Evolutionary conservation across 305 asterid genomes (phyloP), one percentile per base, ranked within the genome.

Genomic region (Salvia sclarea): DNA sequence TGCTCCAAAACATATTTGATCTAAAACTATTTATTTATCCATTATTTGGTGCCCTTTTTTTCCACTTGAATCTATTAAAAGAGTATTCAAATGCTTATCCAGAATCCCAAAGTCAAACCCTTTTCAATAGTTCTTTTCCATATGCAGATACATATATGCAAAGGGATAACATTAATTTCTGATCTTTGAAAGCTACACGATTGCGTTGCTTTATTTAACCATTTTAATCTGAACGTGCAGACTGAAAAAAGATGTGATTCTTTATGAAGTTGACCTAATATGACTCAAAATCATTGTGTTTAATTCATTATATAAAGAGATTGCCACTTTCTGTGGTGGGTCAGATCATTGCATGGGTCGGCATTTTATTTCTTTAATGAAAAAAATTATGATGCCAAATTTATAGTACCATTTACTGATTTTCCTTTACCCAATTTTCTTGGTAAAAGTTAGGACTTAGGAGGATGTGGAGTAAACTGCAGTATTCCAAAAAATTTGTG

Each of bases 21-120:
- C 55, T 18, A 37, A 37, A n/a, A 16, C 30, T 60, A 59, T 30
- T 47, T 78, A 70, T 68, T 77, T 8, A 31, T 65, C 43, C 70
- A 48, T 52, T 35, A 54, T 54, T 61, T 61, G 72, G 64, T 66
- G 75, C 70, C 58, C 73, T 77, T 66, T 78, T 53, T 38, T 74
- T 62, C 66, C 75, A 61, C 72, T 67, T 24, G 49, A 61, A 70
- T 68, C 68, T 62, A 14, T 62, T n/a, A 45, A 8, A 54, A 30
- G 69, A 22, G 54, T 69, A 69, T 60, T 74, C 40, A 55, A 59
- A 54, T 70, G 57, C 41, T 78, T 74, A 70, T 74, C 77, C 72
- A 77, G 33, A 68, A 69, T 77, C 70, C 55, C 53, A 66, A 75
- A 71, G 83, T 78, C 80, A 75, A 74, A 71, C 56, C 80, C 57